Conservation (phyloP, 768 basidiomycete genomes). For the Clathrus columnatus region DNA sequence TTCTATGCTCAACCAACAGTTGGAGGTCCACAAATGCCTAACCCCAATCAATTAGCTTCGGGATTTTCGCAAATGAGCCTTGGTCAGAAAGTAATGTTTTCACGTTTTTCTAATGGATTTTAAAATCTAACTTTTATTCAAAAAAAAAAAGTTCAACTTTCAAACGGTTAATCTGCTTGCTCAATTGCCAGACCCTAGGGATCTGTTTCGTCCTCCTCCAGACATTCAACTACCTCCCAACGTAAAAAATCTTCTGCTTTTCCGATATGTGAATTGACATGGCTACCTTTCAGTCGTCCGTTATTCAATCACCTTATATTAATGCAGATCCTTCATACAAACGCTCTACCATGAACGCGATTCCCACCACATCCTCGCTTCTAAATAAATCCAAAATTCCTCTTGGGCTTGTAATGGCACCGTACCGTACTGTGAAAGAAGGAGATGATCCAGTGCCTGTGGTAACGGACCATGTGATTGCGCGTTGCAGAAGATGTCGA, state of each 20-base stretch:
- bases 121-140: neutral
- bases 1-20: conserved; percentile 34
- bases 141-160: conserved; percentile 43
- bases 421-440: conserved; percentile 78
- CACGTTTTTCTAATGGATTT: neutral
- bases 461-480: conserved; percentile 88
- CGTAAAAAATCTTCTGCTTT: conserved; percentile 16
- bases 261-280: neutral
- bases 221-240: conserved; percentile 85
- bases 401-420: conserved; percentile 80
- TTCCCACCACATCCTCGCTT: conserved; percentile 83
- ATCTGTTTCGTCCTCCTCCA: conserved; percentile 73
- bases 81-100: conserved; percentile 48
- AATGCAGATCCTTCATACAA: conserved; percentile 91
- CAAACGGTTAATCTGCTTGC: conserved; percentile 89
- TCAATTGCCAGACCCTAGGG: conserved; percentile 84
- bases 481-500: conserved; percentile 90
- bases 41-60: conserved; percentile 57
- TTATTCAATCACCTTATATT: conserved; percentile 68
- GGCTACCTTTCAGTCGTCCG: conserved; percentile 36
- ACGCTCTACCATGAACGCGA: conserved; percentile 80
- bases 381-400: conserved; percentile 88
- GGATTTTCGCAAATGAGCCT: conserved; percentile 86
- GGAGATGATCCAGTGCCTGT: conserved; percentile 87
- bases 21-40: conserved; percentile 24